phyloP scores from a whole-genome alignment of 345 rosid species.

The Dimocarpus longan region DNA sequence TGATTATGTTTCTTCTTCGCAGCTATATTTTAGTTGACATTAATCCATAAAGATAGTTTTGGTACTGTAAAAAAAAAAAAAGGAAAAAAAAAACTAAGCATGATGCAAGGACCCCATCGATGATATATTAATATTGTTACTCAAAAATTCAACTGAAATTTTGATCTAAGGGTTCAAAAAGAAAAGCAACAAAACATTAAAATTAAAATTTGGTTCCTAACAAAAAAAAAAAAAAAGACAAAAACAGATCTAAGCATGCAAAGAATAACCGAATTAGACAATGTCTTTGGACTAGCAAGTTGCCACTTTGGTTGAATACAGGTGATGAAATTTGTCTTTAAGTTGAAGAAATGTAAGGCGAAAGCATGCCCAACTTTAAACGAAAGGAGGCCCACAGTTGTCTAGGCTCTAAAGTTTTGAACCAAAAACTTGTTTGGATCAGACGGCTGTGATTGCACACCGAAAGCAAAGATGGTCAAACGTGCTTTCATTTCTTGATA shows the following conservation, averaged over 20 bases:
- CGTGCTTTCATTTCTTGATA: conserved; percentile 30
- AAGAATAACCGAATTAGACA: background rate
- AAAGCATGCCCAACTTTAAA: too few relatives aligned
- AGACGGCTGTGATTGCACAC: conserved; percentile 26
- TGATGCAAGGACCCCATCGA: background rate
- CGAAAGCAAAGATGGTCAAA: conserved; percentile 44
- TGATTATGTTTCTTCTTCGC: too few relatives aligned
- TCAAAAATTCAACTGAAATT: too few relatives aligned
- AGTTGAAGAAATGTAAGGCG: background rate
- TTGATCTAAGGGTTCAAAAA: too few relatives aligned
- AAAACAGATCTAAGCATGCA: background rate
- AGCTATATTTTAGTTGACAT: too few relatives aligned
- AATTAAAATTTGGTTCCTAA: background rate
- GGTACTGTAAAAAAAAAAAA: too few relatives aligned
- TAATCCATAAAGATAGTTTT: too few relatives aligned
- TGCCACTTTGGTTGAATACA: conserved; percentile 7
- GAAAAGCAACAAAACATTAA: too few relatives aligned
- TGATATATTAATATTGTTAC: background rate
- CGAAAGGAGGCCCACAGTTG: background rate
- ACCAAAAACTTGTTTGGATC: conserved; percentile 2
- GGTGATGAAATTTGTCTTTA: background rate
- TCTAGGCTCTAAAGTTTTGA: background rate
- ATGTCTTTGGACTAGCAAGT: background rate
- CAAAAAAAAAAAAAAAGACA: background rate
- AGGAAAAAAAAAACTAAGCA: too few relatives aligned